phyloP scores from a whole-genome alignment of 2,329 filamentous ascomycete genomes.

The Aspergillus aculeatinus region DNA sequence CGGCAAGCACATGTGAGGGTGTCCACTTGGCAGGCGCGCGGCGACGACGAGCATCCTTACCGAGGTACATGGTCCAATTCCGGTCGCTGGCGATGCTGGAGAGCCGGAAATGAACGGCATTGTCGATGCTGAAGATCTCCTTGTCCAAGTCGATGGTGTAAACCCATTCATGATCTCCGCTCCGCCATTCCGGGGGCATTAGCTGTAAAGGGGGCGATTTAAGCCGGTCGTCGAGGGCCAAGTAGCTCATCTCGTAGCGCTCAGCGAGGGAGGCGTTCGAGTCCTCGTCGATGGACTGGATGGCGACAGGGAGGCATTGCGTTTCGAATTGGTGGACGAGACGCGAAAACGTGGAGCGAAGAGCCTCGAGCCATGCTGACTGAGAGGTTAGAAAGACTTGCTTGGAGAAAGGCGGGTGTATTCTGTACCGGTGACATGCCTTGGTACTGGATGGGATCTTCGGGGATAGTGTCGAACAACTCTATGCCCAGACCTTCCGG shows the following conservation, averaged over 20 bases:
- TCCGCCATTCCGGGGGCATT: neutral
- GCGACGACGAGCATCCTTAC: conserved; percentile 2
- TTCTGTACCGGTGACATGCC: conserved; percentile 4
- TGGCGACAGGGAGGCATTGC: conserved; percentile 11
- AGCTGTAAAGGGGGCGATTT: conserved; percentile 10
- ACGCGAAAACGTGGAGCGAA: conserved; percentile 10
- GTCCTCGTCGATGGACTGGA: neutral
- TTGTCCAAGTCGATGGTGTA: conserved; percentile 23
- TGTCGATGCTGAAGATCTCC: conserved; percentile 17
- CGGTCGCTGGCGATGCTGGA: conserved; percentile 8
- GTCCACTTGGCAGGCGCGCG: conserved; percentile 4
- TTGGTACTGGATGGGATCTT: conserved; percentile 13
- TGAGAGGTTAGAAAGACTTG: neutral
- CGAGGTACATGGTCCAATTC: conserved; percentile 15
- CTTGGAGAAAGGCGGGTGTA: neutral
- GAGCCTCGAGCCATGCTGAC: conserved; percentile 18
- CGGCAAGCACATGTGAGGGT: conserved; percentile 12
- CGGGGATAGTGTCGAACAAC: conserved; percentile 17
- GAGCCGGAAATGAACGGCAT: conserved; percentile 11
- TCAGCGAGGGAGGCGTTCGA: conserved; percentile 4
- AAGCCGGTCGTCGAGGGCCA: conserved; percentile 16
- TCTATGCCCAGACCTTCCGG: conserved; percentile 19
- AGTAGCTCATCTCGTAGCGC: conserved; percentile 13
- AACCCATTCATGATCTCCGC: conserved; percentile 13
- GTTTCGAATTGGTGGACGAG: conserved; percentile 14